Evolutionary conservation across 1,284 basidiomycete genomes (phyloP).

Genomic region (Trametes pubescens): DNA sequence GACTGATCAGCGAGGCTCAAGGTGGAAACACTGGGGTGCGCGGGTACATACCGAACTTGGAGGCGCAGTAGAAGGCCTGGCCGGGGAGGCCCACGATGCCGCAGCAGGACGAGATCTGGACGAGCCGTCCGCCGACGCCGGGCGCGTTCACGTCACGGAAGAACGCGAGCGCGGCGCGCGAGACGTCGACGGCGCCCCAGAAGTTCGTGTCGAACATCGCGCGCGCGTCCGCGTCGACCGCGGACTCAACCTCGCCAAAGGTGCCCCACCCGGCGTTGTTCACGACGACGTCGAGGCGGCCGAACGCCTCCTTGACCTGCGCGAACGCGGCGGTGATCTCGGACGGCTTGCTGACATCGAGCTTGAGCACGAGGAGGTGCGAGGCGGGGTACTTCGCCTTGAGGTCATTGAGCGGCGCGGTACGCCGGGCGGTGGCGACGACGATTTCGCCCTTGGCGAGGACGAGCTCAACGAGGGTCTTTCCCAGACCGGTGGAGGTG

Average conservation of each 20-base stretch:
- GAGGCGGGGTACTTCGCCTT: background rate
- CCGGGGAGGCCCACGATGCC: constrained; percentile 36
- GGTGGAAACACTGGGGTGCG: background rate
- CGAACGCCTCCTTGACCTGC: constrained; percentile 38
- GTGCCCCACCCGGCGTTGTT: constrained; percentile 49
- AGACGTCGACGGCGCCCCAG: constrained; percentile 46
- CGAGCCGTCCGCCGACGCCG: constrained; percentile 39
- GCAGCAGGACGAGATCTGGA: constrained; percentile 40
- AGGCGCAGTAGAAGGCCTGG: constrained; percentile 43
- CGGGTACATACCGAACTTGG: constrained; percentile 22
- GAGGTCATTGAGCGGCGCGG: constrained; percentile 1
- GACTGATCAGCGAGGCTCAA: too few species aligned
- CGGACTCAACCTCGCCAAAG: constrained; percentile 37
- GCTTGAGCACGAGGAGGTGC: constrained; percentile 11
- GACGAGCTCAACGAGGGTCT: background rate
- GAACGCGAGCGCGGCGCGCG: constrained; percentile 43
- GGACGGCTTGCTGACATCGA: background rate
- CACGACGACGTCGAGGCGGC: constrained; percentile 53
- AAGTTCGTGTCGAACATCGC: constrained; percentile 46
- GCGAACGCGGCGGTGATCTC: constrained; percentile 8
- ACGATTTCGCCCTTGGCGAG: constrained; percentile 11
- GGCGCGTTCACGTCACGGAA: constrained; percentile 48
- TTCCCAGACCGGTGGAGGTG: constrained; percentile 7
- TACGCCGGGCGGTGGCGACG: constrained; percentile 2
- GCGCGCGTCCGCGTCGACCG: constrained; percentile 38